Evolutionary conservation across 805 yeast genomes (phyloP).

Genomic region (Metschnikowia lachancei): DNA sequence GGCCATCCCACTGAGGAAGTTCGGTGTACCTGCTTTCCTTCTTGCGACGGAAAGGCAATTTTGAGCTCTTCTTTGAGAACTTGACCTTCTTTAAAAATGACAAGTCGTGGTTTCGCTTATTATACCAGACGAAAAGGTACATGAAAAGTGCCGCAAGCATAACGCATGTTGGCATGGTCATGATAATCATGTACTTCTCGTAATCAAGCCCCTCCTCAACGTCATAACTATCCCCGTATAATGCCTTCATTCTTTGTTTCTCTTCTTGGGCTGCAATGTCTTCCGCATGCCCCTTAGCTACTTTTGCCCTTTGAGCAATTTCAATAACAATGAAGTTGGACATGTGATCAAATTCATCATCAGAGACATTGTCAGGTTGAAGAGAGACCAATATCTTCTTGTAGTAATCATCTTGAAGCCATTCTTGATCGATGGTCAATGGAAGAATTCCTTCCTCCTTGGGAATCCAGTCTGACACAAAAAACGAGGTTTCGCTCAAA

Average conservation of each 20-base stretch:
- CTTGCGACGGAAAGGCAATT: constrained; percentile 24
- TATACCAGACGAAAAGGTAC: constrained; percentile 61
- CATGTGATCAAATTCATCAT: constrained; percentile 63
- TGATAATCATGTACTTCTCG: constrained; percentile 59
- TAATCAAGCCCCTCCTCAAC: constrained; percentile 49
- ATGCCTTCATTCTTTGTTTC: constrained; percentile 26
- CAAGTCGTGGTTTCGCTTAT: constrained; percentile 44
- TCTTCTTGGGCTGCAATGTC: constrained; percentile 43
- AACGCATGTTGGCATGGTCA: constrained; percentile 68
- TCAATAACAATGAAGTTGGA: constrained; percentile 43
- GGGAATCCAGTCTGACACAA: constrained; percentile 66
- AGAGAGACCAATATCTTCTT: constrained; percentile 62
- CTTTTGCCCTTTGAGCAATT: constrained; percentile 51
- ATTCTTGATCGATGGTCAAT: constrained; percentile 56
- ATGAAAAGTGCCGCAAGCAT: constrained; percentile 56
- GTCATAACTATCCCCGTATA: constrained; percentile 35
- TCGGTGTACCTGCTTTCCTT: constrained; percentile 24
- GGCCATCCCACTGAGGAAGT: constrained; percentile 34
- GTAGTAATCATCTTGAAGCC: constrained; percentile 55
- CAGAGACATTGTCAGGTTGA: constrained; percentile 66
- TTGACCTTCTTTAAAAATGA: constrained; percentile 35
- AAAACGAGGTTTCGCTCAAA: constrained; percentile 47
- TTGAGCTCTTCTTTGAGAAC: constrained; percentile 21
- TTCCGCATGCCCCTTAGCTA: constrained; percentile 46
- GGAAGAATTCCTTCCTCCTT: constrained; percentile 63